Base-by-base conservation (phyloP, 2,329 filamentous ascomycete species). In the Alternaria rosae region DNA sequence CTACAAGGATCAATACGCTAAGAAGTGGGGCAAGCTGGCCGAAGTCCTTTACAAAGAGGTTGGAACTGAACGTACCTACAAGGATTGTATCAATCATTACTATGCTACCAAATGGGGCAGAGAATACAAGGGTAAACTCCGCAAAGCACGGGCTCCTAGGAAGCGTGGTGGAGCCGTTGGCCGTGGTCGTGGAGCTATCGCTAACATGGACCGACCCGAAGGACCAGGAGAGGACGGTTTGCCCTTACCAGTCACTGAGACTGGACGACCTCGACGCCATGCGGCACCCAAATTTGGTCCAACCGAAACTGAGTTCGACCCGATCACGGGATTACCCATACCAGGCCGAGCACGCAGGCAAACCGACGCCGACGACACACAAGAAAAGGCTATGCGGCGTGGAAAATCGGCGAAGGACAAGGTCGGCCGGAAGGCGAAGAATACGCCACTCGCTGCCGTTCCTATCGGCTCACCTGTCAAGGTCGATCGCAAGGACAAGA, bases 61-160 rank as follows among this genome's bases (percentile, higher is more conserved):
- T 43, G 76, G 76, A 6, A 85, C 86, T 1, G 84, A 86, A 28
- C 88, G 92, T 23, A 89, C 91, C 70, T 93, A 92, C 78, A 90
- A 91, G 67, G 87, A 91, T 48, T 93, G 91, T 78, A 95, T 95
- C 69, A 90, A 93, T 74, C 93, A 94, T 78, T 95, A 95, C 79
- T 95, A 95, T 78, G 85, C 92, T 65, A 92, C 90, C 75, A 95
- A 88, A 80, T 91, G 90, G 80, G 85, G 89, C 48, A 86, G 89
- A 43, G 89, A 92, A 65, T 89, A 94, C 63, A 93, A 94, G 76
- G 90, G 92, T 73, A 92, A 91, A 78, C 84, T 91, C 28, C 47
- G 54, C 4, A 78, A 75, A 67, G 68, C 77, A 52, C 62, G 72
- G 41, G 77, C 70, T 35, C 74, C 70, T 8, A 65, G 70, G 35